A percentile compares a stretch with the other conserved stretches of the same genome.
phyloP scores from a whole-genome alignment of 2,329 filamentous ascomycete species.

The Aspergillus sclerotialis region DNA sequence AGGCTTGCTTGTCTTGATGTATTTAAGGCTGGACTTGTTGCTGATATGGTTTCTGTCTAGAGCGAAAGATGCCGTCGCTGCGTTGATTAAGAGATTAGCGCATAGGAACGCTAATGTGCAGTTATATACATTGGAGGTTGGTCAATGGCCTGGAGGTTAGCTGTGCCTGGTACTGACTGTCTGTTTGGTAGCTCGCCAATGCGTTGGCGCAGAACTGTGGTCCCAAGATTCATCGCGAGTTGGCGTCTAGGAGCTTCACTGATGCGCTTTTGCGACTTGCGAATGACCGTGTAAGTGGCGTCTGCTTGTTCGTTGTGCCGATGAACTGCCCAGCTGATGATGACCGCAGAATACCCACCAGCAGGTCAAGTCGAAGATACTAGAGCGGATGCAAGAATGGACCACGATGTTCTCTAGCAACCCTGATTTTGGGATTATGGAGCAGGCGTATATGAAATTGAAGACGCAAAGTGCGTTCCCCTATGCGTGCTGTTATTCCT shows the following conservation, averaged over 20 bases:
- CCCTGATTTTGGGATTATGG: constrained; percentile 93
- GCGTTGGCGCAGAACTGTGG: constrained; percentile 90
- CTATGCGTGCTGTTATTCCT: too few relatives aligned
- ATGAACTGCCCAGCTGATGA: constrained; percentile 5
- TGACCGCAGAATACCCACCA: constrained; percentile 80
- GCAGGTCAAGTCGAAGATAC: constrained; percentile 93
- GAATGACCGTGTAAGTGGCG: constrained; percentile 62
- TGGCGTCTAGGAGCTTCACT: constrained; percentile 87
- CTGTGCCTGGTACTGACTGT: not conserved
- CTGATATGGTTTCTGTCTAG: constrained; percentile 25
- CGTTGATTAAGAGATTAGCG: constrained; percentile 84
- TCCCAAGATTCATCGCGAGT: constrained; percentile 75
- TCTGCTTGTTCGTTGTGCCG: not conserved
- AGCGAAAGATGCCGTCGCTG: constrained; percentile 77
- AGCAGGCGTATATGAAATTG: constrained; percentile 82
- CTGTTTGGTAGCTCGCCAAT: constrained; percentile 64
- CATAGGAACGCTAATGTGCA: constrained; percentile 95
- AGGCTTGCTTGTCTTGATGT: constrained; percentile 6
- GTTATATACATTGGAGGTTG: constrained; percentile 81
- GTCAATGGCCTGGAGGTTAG: constrained; percentile 2
- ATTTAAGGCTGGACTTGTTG: constrained; percentile 1
- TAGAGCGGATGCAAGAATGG: constrained; percentile 96
- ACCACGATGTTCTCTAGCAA: constrained; percentile 87
- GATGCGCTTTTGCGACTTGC: constrained; percentile 87
- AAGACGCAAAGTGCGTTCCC: constrained; percentile 58